Evolutionary conservation across 192 early-diverging fungal genomes (phyloP), one percentile per base, ranked within the genome.

Genomic region (Backusella australiensis): DNA sequence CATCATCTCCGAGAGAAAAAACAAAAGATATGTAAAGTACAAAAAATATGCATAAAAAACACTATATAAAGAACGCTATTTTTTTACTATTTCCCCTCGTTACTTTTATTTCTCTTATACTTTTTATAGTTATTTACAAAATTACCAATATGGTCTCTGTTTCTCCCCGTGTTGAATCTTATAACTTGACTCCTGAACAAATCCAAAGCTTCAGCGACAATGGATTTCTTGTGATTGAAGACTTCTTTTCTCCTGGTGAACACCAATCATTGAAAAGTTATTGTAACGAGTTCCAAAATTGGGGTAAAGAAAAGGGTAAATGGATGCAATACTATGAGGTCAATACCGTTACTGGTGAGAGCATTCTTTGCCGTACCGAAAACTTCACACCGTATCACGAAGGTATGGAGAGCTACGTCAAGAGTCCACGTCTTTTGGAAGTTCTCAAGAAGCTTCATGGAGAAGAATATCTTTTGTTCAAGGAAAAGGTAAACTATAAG

Each of bases 291-390:
- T 80, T 89, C 69, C 83, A 84, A 59, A 79, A 72, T 78, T 88
- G 86, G 89, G 83, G 83, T 21, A 80, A 88, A 17, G 75, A 77
- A 36, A 86, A 86, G 2, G 85, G 84, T 2, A 90, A 89, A 44
- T 90, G 88, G 86, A 90, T 90, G 89, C 85, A 89, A 77, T 90
- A 89, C 78, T 89, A 90, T 75, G 89, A 90, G 77, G 74, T 68
- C 23, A 89, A 88, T 79, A 82, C 79, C 38, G 39, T 36, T 12
- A 86, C 83, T 23, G 78, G 77, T 32, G 74, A 80, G n/a, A 84
- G 78, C 35, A 83, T 84, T 59, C 85, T 90, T 6, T 90, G 89
- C 69, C 86, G 89, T 68, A 90, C 88, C 1, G 88, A 89, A 42
- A 89, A 89, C 72, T 90, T 90, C 69, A 89, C 88, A 1, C 89